Conservation (phyloP, 805 yeast genomes). For the Spathaspora passalidarum region DNA sequence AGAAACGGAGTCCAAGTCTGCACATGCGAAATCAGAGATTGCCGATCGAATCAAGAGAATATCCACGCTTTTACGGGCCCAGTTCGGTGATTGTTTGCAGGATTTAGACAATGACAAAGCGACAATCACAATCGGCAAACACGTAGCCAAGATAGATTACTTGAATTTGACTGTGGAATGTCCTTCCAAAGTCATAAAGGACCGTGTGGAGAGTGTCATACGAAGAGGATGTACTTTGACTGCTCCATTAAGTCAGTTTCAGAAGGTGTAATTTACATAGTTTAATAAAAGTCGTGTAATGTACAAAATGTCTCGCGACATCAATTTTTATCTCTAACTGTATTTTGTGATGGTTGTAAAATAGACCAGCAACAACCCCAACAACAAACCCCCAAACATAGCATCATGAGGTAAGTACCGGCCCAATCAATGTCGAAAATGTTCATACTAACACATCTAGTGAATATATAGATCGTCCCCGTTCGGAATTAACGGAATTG, state of each 20-base stretch:
- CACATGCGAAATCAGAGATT: conserved; percentile 25
- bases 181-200: conserved; percentile 69
- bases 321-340: too few species aligned
- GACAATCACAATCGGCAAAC: conserved; percentile 67
- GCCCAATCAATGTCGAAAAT: background rate
- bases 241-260: conserved; percentile 68
- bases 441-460: conserved; percentile 38
- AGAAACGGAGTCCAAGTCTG: background rate
- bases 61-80: conserved; percentile 65
- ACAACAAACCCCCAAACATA: background rate
- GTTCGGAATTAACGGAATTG: conserved; percentile 72
- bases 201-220: conserved; percentile 78
- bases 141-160: conserved; percentile 68
- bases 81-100: conserved; percentile 76
- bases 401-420: conserved; percentile 10
- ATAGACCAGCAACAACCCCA: background rate
- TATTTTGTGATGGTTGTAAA: too few species aligned
- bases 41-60: conserved; percentile 46
- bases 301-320: too few species aligned
- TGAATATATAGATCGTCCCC: conserved; percentile 69
- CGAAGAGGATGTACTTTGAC: conserved; percentile 76
- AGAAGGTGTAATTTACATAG: conserved; percentile 13
- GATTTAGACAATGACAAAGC: conserved; percentile 49
- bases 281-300: background rate
- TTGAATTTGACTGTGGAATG: conserved; percentile 64